Evolutionary conservation across 1,284 basidiomycete genomes (phyloP).

Genomic region (Somion occarium): DNA sequence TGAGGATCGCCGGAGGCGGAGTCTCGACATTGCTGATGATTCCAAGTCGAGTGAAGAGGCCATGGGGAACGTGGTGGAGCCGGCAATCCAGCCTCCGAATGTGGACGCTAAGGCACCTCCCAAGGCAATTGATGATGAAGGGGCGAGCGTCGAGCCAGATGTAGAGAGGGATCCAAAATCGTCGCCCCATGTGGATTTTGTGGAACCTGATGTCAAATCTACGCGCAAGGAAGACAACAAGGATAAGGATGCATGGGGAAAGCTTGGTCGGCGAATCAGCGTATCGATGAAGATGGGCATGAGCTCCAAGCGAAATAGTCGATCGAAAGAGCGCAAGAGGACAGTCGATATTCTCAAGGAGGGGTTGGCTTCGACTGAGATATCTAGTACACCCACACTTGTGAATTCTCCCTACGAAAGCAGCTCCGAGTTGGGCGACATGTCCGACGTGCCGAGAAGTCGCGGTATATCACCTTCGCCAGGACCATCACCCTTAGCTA

Average conservation of each 20-base stretch:
- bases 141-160: not conserved
- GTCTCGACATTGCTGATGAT: conserved; percentile 23
- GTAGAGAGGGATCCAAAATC: not conserved
- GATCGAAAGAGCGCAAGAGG: conserved; percentile 23
- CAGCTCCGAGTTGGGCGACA: conserved; percentile 13
- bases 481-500: conserved; percentile 12
- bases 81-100: not conserved
- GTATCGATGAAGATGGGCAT: conserved; percentile 40
- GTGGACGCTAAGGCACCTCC: not conserved
- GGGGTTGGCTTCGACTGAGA: conserved; percentile 4
- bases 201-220: conserved; percentile 8
- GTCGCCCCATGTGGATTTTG: conserved; percentile 16
- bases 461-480: conserved; percentile 8
- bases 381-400: conserved; percentile 15
- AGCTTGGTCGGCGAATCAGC: conserved; percentile 56
- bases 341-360: conserved; percentile 2
- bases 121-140: conserved; percentile 13
- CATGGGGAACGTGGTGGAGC: not conserved
- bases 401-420: conserved; percentile 11
- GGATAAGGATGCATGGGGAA: conserved; percentile 48
- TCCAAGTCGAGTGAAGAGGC: conserved; percentile 7
- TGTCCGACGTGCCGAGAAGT: conserved; percentile 8
- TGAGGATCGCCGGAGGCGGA: conserved; percentile 23
- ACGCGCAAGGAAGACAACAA: conserved; percentile 13
- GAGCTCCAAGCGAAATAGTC: conserved; percentile 17